Base-by-base conservation (phyloP, 129 eudicot species). In the Oenanthe sinensis region DNA sequence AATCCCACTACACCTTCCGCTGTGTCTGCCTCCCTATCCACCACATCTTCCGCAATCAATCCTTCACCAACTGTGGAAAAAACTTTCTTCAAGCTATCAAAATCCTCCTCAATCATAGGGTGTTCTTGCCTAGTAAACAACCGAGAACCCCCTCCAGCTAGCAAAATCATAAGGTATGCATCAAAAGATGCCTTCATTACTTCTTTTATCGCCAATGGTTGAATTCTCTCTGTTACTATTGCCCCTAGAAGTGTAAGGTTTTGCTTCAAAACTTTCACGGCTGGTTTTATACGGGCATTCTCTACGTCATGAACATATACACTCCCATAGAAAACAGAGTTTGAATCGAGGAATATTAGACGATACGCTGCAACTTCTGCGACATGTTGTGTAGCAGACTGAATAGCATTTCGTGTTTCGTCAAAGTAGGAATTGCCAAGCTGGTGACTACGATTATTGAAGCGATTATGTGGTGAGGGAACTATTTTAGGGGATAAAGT, bases 301-400 rank as follows among this genome's bases (percentile, higher is more conserved):
- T 81, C 85, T 9, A 95, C 92, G 20, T 85, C 87, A 8, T 86
- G 89, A 30, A 84, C 79, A 54, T 90, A 95, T 14, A 95, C 73
- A 62, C 85, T 85, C 12, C 89, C 97, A 22, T 95, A 95, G 78
- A 95, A 39, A 20, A 90, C 90, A 0, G 90, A 77, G 78, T 82
- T 88, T 16, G 97, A 91, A 77, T 95, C 99, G 15, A 92, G 82
- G 90, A 92, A 95, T 48, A 95, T 83, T 0, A 95, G 90, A 13
- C 99, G 92, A 77, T 90, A 92, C 28, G 95, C 99, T 28, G 99
- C 90, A 30, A 95, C 99, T 83, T 95, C 95, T 0, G 95, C 82
- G 2, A 95, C 95, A 30, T 90, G 96, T 43, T 86, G 94, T 26
- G 81, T 81, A 78, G 94, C 89, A 0, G 72, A 80, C 79, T 86